Conservation (phyloP, 371 early-diverging fungal species). For the Circinella umbellata region DNA sequence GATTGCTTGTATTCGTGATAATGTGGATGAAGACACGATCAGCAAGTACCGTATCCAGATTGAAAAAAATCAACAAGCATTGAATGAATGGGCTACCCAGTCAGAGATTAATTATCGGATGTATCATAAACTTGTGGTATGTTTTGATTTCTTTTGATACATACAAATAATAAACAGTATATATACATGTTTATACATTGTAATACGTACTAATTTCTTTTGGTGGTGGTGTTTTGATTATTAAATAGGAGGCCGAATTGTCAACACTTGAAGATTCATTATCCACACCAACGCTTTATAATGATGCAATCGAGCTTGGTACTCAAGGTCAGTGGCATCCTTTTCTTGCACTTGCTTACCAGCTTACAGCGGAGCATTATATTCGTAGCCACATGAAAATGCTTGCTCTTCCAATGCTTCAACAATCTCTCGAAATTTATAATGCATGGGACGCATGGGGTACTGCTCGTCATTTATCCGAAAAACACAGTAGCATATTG, state of each 20-base stretch:
- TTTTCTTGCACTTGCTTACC: conserved; percentile 36
- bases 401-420: conserved; percentile 37
- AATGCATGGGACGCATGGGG: conserved; percentile 47
- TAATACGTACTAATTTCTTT: too few relatives aligned
- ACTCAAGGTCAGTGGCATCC: conserved; percentile 34
- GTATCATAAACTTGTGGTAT: conserved; percentile 44
- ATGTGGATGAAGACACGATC: conserved; percentile 22
- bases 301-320: conserved; percentile 35
- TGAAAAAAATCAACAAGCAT: conserved; percentile 22
- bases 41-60: conserved; percentile 30
- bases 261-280: conserved; percentile 27
- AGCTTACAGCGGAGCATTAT: conserved; percentile 35
- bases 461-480: conserved; percentile 31
- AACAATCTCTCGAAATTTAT: conserved; percentile 37
- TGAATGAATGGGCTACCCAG: conserved; percentile 35
- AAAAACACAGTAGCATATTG: conserved; percentile 26
- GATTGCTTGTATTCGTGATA: conserved; percentile 36
- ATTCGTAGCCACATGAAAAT: conserved; percentile 29
- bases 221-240: too few relatives aligned
- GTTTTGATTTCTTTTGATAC: not conserved
- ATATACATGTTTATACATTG: not conserved
- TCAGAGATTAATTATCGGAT: conserved; percentile 42
- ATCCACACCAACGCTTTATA: conserved; percentile 22
- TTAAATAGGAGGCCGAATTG: conserved; percentile 36
- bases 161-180: not conserved